A percentile compares a stretch with the other conserved stretches of the same genome.
Conservation (phyloP, 2,329 filamentous ascomycete genomes). For the Penicillium polonicum region DNA sequence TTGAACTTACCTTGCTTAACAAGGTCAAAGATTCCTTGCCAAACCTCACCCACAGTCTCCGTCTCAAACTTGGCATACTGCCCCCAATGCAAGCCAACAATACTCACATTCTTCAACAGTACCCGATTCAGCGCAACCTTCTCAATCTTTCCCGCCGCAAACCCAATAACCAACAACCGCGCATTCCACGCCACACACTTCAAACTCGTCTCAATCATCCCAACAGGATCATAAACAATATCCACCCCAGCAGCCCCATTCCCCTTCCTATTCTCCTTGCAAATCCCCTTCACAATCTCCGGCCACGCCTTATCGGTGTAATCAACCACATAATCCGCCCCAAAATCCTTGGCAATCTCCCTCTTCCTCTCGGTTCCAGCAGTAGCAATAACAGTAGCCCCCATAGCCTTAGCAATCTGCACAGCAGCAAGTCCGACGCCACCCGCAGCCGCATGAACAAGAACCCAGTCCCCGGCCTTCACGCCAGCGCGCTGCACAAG, state of each 20-base stretch:
- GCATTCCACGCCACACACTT: slow-evolving; percentile 96
- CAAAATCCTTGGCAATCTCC: slow-evolving; percentile 73
- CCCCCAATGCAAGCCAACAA: slow-evolving; percentile 92
- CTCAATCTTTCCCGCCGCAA: slow-evolving; percentile 82
- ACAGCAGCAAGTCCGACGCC: slow-evolving; percentile 90
- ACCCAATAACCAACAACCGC: slow-evolving; percentile 81
- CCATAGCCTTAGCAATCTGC: slow-evolving; percentile 88
- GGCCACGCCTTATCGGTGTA: slow-evolving; percentile 72
- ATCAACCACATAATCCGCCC: slow-evolving; percentile 79
- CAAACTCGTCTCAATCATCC: slow-evolving; percentile 79
- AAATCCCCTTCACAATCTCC: slow-evolving; percentile 69
- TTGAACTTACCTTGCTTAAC: slow-evolving; percentile 75
- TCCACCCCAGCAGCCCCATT: slow-evolving; percentile 70
- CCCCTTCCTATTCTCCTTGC: slow-evolving; percentile 56
- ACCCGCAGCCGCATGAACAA: slow-evolving; percentile 89
- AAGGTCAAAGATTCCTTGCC: slow-evolving; percentile 76
- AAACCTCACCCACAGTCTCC: slow-evolving; percentile 69
- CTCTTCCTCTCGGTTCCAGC: slow-evolving; percentile 79
- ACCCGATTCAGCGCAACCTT: slow-evolving; percentile 92
- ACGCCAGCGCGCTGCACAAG: slow-evolving; percentile 75
- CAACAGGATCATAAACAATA: slow-evolving; percentile 93
- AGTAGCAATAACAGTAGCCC: slow-evolving; percentile 89
- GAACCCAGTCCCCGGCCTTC: slow-evolving; percentile 77
- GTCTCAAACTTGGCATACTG: slow-evolving; percentile 73
- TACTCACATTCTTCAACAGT: slow-evolving; percentile 84